These are phyloP conservation scores for Xylogone sp. DNA, from an alignment of 2,329 filamentous ascomycete genomes.

Conservation along the genomic window DNA sequence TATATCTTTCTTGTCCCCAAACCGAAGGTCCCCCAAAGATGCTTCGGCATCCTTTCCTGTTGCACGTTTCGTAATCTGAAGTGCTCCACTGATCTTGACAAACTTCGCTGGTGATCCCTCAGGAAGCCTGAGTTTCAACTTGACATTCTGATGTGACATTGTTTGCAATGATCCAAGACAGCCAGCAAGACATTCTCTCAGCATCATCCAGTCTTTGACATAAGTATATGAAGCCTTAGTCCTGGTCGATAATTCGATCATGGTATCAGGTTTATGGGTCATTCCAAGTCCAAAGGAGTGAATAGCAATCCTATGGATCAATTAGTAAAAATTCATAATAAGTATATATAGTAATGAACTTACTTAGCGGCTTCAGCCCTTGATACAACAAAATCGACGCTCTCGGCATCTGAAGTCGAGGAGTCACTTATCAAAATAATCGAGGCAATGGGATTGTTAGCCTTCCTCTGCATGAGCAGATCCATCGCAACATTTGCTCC, in stretches of 20 bases:
- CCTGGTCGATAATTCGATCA: conserved; percentile 93
- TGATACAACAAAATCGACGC: conserved; percentile 96
- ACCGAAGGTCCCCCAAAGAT: conserved; percentile 83
- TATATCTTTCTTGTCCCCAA: conserved; percentile 92
- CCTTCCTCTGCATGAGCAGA: conserved; percentile 93
- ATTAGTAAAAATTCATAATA: neutral
- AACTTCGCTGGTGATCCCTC: conserved; percentile 98
- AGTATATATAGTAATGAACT: conserved; percentile 37
- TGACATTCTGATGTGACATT: conserved; percentile 96
- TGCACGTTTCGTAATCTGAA: conserved; percentile 94
- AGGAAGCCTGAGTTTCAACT: conserved; percentile 87
- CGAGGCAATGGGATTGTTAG: conserved; percentile 89
- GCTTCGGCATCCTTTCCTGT: conserved; percentile 94
- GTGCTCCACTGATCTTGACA: conserved; percentile 93
- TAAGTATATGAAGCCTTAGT: conserved; percentile 98
- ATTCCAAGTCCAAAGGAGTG: conserved; percentile 95
- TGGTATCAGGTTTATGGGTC: conserved; percentile 97
- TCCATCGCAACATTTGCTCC: conserved; percentile 99
- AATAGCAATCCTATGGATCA: conserved; percentile 68
- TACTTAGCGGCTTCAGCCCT: conserved; percentile 95
- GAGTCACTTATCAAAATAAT: conserved; percentile 98
- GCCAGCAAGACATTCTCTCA: conserved; percentile 90
- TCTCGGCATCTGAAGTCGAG: conserved; percentile 88
- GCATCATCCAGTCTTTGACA: conserved; percentile 99
- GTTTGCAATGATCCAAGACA: conserved; percentile 90